Percentiles rank a stretch among this genome's conserved stretches.
Evolutionary conservation across 208 protist species (phyloP).

Genomic region (Trypanosoma scelopori): DNA sequence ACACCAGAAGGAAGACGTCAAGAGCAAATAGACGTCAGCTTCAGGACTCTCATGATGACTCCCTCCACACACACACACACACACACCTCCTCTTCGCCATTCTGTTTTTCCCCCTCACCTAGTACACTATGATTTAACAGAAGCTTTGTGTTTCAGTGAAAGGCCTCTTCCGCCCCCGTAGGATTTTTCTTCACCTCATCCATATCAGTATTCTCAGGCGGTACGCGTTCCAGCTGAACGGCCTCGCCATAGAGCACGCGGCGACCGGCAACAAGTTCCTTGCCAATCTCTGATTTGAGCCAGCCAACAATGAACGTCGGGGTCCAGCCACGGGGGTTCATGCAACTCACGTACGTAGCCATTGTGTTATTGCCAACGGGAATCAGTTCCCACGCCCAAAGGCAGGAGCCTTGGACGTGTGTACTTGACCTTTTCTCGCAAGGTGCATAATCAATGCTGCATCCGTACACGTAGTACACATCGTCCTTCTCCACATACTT

Average conservation of each 20-base stretch:
- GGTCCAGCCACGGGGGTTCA: conserved; percentile 85
- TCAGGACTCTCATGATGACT: too few species aligned
- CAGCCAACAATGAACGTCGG: conserved; percentile 85
- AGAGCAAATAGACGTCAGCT: too few species aligned
- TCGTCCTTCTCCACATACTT: conserved; percentile 66
- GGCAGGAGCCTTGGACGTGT: conserved; percentile 39
- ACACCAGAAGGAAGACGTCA: too few species aligned
- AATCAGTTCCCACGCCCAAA: conserved; percentile 74
- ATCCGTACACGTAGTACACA: conserved; percentile 79
- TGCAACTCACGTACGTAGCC: conserved; percentile 75
- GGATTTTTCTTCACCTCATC: background rate
- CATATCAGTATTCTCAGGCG: background rate
- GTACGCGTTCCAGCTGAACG: conserved; percentile 16
- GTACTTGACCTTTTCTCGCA: conserved; percentile 26
- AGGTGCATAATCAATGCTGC: conserved; percentile 54
- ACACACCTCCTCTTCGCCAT: background rate
- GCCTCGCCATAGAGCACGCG: conserved; percentile 60
- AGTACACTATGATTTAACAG: too few species aligned
- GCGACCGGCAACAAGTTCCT: conserved; percentile 66
- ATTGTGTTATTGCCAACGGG: conserved; percentile 39
- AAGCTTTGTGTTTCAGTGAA: background rate
- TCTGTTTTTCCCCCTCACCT: background rate
- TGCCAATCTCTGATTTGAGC: conserved; percentile 81
- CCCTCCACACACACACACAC: too few species aligned
- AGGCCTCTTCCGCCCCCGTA: background rate